These are phyloP conservation scores for Populus davidiana DNA, from an alignment of 345 rosid species.

Conservation along the genomic window DNA sequence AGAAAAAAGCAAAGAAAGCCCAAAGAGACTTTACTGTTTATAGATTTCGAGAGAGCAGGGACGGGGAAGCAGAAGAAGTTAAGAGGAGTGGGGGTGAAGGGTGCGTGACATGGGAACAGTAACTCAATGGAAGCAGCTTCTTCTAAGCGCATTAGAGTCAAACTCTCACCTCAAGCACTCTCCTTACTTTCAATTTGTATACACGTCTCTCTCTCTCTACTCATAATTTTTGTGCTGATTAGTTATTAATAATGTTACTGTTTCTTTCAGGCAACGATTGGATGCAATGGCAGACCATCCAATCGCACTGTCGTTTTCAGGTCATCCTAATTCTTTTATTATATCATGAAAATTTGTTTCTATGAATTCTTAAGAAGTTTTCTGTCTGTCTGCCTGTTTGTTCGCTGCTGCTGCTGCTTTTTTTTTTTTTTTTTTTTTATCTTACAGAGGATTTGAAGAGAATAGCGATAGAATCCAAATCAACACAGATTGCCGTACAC, in stretches of 20 bases:
- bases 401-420: conserved; percentile 1
- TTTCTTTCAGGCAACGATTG: conserved; percentile 67
- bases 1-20: not conserved
- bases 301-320: conserved; percentile 88
- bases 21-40: not conserved
- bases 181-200: conserved; percentile 62
- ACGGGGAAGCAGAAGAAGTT: not conserved
- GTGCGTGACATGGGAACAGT: conserved; percentile 28
- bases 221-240: not conserved
- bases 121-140: conserved; percentile 82
- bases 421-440: no score
- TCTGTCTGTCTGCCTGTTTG: not conserved
- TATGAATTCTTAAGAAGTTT: not conserved
- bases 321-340: conserved; percentile 16
- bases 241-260: not conserved
- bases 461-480: conserved; percentile 54
- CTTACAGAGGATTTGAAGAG: conserved; percentile 75
- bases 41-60: not conserved
- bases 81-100: not conserved
- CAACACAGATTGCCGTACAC: conserved; percentile 64
- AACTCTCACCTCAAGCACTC: conserved; percentile 64
- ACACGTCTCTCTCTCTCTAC: not conserved
- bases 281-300: conserved; percentile 71
- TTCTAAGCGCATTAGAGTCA: conserved; percentile 58
- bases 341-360: not conserved